Conservation (phyloP, 148 eudicot species). For the Selenicereus undatus region DNA sequence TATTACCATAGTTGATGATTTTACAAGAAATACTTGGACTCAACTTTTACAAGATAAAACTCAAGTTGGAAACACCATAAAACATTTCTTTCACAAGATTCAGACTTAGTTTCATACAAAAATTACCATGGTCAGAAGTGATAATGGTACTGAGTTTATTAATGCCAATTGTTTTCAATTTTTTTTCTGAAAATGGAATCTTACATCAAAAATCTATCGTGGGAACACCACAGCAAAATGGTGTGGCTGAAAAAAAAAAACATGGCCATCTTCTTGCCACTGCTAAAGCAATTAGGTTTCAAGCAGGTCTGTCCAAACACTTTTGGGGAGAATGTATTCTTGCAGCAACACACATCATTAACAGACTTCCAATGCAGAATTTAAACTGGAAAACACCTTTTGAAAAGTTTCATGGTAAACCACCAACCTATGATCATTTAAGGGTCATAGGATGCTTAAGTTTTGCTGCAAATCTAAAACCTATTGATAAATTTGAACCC, state of each 20-base stretch:
- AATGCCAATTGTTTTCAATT: background rate
- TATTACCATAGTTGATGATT: too few species aligned
- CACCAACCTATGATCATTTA: background rate
- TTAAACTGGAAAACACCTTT: background rate
- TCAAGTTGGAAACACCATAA: background rate
- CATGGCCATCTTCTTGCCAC: too few species aligned
- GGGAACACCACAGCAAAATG: background rate
- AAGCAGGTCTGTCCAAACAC: too few species aligned
- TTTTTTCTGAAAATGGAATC: background rate
- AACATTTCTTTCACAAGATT: background rate
- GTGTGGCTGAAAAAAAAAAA: too few species aligned
- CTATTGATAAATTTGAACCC: background rate
- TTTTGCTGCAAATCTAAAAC: background rate
- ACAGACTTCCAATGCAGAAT: background rate
- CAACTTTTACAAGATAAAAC: background rate
- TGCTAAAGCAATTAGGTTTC: too few species aligned
- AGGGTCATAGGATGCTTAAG: background rate
- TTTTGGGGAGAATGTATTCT: background rate
- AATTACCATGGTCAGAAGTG: background rate
- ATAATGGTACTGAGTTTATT: background rate
- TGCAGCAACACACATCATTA: background rate
- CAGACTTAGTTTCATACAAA: background rate
- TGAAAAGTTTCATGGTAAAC: background rate
- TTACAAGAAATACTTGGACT: background rate
- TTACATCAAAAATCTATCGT: background rate